These are phyloP conservation scores for Pseudogymnoascus sp. DNA, from an alignment of 2,329 filamentous ascomycete species.

Conservation along the genomic window DNA sequence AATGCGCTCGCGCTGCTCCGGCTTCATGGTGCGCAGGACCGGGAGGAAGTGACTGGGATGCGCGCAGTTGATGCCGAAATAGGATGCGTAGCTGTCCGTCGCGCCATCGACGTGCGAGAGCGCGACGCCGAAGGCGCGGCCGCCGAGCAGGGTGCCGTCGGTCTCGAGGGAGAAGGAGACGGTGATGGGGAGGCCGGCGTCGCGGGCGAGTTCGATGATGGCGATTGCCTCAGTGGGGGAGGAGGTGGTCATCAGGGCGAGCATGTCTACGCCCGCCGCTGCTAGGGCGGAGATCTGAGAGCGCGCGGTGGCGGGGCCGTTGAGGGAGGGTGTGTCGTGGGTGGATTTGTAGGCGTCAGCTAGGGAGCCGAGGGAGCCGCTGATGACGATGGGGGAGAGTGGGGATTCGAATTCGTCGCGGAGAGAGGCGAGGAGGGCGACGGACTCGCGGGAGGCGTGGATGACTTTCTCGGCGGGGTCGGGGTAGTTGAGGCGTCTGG, in stretches of 20 bases:
- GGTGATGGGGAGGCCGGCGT: neutral
- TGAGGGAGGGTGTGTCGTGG: neutral
- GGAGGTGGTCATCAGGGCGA: constrained; percentile 1
- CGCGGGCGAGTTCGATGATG: constrained; percentile 1
- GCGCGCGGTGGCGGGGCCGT: neutral
- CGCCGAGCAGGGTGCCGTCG: neutral
- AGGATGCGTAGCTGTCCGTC: neutral
- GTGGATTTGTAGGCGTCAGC: neutral
- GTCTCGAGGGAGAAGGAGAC: constrained; percentile 2
- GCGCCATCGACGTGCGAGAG: neutral
- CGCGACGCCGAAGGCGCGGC: neutral
- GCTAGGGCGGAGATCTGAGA: constrained; percentile 4
- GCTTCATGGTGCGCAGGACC: neutral
- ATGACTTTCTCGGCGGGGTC: neutral
- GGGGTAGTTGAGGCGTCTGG: constrained; percentile 7
- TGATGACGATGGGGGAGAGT: neutral
- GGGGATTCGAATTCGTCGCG: neutral
- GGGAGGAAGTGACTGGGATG: neutral
- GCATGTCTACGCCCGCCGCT: neutral
- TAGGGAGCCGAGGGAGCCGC: neutral
- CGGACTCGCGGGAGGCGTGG: neutral
- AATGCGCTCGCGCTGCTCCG: neutral
- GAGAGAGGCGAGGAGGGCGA: neutral
- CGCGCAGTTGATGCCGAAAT: neutral
- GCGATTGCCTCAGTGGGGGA: constrained; percentile 2